phyloP scores from a whole-genome alignment of 805 yeast species.

The Lachancea dasiensis region DNA sequence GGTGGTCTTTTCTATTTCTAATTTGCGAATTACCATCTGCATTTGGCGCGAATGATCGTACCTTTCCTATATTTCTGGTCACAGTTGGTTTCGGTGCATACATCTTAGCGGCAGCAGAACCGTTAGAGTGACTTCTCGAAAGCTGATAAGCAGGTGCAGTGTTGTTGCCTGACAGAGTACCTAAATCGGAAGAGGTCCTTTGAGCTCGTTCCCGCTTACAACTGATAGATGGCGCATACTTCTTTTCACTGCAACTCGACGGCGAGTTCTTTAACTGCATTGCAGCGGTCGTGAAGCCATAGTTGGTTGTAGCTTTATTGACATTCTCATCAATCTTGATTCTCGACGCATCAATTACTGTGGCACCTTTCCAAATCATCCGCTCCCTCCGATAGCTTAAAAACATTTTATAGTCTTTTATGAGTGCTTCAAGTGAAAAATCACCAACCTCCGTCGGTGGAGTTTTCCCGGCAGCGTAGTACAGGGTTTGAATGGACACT shows the following conservation, averaged over 20 bases:
- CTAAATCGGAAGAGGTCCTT: slow-evolving; percentile 1
- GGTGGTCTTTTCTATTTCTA: not conserved
- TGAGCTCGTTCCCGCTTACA: not conserved
- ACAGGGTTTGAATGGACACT: slow-evolving; percentile 20
- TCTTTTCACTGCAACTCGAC: not conserved
- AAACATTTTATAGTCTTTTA: slow-evolving; percentile 26
- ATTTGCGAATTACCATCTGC: not conserved
- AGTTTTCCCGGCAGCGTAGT: slow-evolving; percentile 15
- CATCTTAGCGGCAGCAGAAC: slow-evolving; percentile 7
- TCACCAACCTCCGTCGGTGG: slow-evolving; percentile 4
- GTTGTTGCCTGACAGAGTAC: not conserved
- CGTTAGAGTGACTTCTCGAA: slow-evolving; percentile 2
- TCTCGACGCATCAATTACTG: slow-evolving; percentile 16
- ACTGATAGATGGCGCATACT: not conserved
- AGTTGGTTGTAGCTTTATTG: slow-evolving; percentile 3
- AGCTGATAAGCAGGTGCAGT: slow-evolving; percentile 17
- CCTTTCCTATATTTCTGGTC: not conserved
- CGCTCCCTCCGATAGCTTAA: slow-evolving; percentile 25
- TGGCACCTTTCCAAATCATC: slow-evolving; percentile 27
- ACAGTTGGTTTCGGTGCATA: slow-evolving; percentile 14
- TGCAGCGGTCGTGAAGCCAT: slow-evolving; percentile 30
- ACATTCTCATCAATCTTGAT: slow-evolving; percentile 20
- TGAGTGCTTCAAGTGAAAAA: slow-evolving; percentile 23
- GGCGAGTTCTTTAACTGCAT: slow-evolving; percentile 14
- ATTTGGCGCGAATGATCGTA: slow-evolving; percentile 6